Evolutionary conservation across 1,139 yeast genomes (phyloP).

Genomic region (Debaryomyces psychrophilus): DNA sequence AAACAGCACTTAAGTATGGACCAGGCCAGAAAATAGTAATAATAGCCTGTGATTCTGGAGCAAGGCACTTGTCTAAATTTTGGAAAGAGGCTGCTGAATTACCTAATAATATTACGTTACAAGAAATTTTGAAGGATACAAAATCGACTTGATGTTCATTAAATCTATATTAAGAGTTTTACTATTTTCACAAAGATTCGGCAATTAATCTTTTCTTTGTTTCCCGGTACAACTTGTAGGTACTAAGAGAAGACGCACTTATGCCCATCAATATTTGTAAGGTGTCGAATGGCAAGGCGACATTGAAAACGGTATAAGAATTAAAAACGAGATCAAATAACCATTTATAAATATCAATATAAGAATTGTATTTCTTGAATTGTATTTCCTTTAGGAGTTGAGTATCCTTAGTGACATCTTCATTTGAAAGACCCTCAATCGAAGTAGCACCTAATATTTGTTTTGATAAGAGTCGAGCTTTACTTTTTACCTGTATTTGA

Average conservation of each 20-base stretch:
- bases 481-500: conserved; percentile 43
- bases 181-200: conserved; percentile 16
- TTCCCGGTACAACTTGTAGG: conserved; percentile 45
- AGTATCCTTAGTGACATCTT: conserved; percentile 28
- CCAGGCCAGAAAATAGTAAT: conserved; percentile 79
- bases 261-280: conserved; percentile 55
- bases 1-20: conserved; percentile 56
- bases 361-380: conserved; percentile 42
- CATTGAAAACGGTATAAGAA: conserved; percentile 46
- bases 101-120: conserved; percentile 30
- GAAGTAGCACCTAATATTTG: conserved; percentile 36
- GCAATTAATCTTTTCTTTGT: conserved; percentile 34
- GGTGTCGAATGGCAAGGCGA: conserved; percentile 46
- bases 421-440: conserved; percentile 11
- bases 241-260: conserved; percentile 43
- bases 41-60: conserved; percentile 92
- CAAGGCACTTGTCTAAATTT: conserved; percentile 86
- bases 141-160: conserved; percentile 3
- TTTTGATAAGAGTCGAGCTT: conserved; percentile 40
- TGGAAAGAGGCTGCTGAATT: conserved; percentile 70
- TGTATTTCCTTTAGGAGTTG: conserved; percentile 35
- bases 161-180: conserved; percentile 3
- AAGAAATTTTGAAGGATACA: conserved; percentile 27
- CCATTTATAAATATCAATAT: conserved; percentile 46
- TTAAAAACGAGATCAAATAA: conserved; percentile 47